Evolutionary conservation across 176 grass and related monocot genomes (phyloP).

Genomic region (Saccharum officinarum): DNA sequence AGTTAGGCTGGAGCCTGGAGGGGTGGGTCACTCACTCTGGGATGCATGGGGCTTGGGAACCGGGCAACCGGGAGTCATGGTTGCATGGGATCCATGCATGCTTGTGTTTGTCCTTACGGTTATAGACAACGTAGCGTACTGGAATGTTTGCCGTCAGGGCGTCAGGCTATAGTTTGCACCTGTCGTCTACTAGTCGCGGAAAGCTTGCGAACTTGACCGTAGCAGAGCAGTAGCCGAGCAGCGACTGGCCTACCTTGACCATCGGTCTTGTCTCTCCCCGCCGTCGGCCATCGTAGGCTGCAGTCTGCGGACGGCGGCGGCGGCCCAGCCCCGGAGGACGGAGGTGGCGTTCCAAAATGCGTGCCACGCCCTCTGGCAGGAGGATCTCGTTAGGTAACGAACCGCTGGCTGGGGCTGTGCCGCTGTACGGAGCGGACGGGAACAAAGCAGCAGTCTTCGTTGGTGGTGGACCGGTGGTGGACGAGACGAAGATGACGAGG

Average conservation of each 20-base stretch:
- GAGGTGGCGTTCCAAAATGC: not conserved
- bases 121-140: not conserved
- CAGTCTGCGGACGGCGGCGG: not conserved
- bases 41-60: too few relatives aligned
- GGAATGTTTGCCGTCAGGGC: not conserved
- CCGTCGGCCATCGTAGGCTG: not conserved
- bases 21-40: not conserved
- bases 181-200: constrained; percentile 9
- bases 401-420: not conserved
- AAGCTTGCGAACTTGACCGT: too few relatives aligned
- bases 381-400: constrained; percentile 13
- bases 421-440: constrained; percentile 2
- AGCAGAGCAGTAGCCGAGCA: not conserved
- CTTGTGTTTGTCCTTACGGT: not conserved
- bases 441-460: not conserved
- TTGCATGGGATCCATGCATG: not conserved
- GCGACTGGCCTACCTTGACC: not conserved
- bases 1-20: not conserved
- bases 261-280: not conserved
- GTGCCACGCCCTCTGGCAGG: not conserved
- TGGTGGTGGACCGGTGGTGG: not conserved
- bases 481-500: not conserved
- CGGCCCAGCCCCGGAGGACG: too few relatives aligned
- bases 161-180: not conserved
- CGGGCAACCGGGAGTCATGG: not conserved